These are phyloP conservation scores for Didymella pinodella DNA, from an alignment of 2,329 filamentous ascomycete species.

Conservation along the genomic window DNA sequence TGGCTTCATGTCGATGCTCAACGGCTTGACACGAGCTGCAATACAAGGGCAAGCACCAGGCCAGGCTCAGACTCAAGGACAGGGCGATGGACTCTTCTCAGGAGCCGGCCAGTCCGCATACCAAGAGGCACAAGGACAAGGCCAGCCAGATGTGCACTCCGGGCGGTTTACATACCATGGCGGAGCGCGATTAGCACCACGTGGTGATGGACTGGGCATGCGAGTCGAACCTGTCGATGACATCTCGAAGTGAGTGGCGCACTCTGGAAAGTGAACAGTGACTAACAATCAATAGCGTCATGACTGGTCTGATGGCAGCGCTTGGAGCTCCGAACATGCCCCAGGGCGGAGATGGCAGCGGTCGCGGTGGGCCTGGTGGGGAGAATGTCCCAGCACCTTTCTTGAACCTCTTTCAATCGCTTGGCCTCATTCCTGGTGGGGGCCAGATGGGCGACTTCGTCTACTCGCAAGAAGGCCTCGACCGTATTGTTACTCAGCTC, in stretches of 20 bases:
- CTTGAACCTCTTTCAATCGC: slow-evolving; percentile 54
- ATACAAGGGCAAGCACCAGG: slow-evolving; percentile 22
- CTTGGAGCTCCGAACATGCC: slow-evolving; percentile 37
- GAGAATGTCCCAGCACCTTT: slow-evolving; percentile 48
- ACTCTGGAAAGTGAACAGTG: slow-evolving; percentile 46
- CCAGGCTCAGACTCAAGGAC: slow-evolving; percentile 27
- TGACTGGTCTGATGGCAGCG: slow-evolving; percentile 45
- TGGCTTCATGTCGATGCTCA: slow-evolving; percentile 58
- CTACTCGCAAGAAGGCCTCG: slow-evolving; percentile 88
- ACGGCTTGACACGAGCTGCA: slow-evolving; percentile 53
- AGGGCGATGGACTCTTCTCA: slow-evolving; percentile 28
- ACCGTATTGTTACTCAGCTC: slow-evolving; percentile 84
- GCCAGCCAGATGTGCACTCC: slow-evolving; percentile 24
- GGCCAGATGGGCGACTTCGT: slow-evolving; percentile 77
- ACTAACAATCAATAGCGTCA: slow-evolving; percentile 39
- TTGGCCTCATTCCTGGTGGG: slow-evolving; percentile 43
- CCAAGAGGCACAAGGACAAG: slow-evolving; percentile 27
- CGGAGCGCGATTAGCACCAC: slow-evolving; percentile 56
- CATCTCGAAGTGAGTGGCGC: slow-evolving; percentile 43
- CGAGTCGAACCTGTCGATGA: slow-evolving; percentile 57
- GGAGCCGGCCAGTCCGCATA: slow-evolving; percentile 25
- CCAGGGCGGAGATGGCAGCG: slow-evolving; percentile 15
- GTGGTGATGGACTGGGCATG: slow-evolving; percentile 61
- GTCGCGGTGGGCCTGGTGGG: slow-evolving; percentile 15
- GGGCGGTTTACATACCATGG: slow-evolving; percentile 44